phyloP scores from a whole-genome alignment of 768 basidiomycete species.

The Mycena crocata region DNA sequence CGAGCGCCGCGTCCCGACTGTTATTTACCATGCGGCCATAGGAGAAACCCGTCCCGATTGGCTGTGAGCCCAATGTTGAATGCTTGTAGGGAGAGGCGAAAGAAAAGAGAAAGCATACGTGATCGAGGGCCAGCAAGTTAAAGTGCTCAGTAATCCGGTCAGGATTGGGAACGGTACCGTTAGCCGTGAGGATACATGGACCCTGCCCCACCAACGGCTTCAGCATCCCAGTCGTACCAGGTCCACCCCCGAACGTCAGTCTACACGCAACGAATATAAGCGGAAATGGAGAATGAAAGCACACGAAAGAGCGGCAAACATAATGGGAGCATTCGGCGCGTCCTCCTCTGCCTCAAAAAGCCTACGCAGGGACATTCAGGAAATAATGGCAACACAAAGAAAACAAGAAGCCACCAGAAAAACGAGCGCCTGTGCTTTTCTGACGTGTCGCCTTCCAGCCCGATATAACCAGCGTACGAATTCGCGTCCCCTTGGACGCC shows the following conservation, averaged over 20 bases:
- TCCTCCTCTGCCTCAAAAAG: conserved; percentile 42
- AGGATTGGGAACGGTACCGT: conserved; percentile 35
- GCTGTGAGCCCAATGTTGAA: conserved; percentile 26
- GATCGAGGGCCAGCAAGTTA: conserved; percentile 31
- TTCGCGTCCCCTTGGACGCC: conserved; percentile 9
- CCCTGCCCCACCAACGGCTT: conserved; percentile 39
- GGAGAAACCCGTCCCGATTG: conserved; percentile 44
- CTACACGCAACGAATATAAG: conserved; percentile 17
- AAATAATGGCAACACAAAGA: background rate
- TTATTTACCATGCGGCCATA: conserved; percentile 42
- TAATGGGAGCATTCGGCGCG: conserved; percentile 39
- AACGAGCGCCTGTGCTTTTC: conserved; percentile 35
- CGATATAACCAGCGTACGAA: conserved; percentile 43
- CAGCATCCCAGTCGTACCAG: conserved; percentile 41
- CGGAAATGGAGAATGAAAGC: background rate
- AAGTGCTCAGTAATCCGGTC: conserved; percentile 30
- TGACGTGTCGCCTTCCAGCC: conserved; percentile 36
- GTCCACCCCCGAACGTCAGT: conserved; percentile 43
- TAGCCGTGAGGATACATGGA: conserved; percentile 33
- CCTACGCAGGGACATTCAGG: conserved; percentile 24
- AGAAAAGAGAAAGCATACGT: conserved; percentile 3
- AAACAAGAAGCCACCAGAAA: conserved; percentile 24
- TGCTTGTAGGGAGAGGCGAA: background rate
- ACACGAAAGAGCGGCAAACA: conserved; percentile 30
- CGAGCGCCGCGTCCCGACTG: conserved; percentile 39